phyloP scores from a whole-genome alignment of 2,329 filamentous ascomycete species.

The Paraphoma sp. region DNA sequence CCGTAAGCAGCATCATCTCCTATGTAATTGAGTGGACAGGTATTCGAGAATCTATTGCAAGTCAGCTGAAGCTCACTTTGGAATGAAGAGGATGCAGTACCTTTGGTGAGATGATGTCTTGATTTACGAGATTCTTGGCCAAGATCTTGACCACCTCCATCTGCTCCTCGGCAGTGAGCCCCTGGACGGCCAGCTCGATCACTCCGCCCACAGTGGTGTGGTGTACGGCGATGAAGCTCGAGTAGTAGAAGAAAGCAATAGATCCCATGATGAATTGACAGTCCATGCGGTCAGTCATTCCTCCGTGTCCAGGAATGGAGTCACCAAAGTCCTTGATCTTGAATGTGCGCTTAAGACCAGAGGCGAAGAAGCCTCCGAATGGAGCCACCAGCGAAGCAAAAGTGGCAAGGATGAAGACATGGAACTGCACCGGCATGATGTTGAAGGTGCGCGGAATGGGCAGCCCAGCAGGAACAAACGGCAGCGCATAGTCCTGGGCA shows the following conservation, averaged over 20 bases:
- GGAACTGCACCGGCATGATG: conserved; percentile 88
- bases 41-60: conserved; percentile 31
- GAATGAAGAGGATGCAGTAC: conserved; percentile 43
- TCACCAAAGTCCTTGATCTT: conserved; percentile 99
- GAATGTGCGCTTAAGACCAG: conserved; percentile 96
- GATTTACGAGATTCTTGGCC: conserved; percentile 69
- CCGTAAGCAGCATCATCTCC: conserved; percentile 21
- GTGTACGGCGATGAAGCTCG: conserved; percentile 92
- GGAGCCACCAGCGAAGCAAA: conserved; percentile 97
- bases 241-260: conserved; percentile 98
- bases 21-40: conserved; percentile 27
- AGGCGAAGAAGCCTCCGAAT: conserved; percentile 98
- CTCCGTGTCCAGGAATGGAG: conserved; percentile 95
- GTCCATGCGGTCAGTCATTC: conserved; percentile 99
- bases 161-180: conserved; percentile 87
- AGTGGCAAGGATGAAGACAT: conserved; percentile 86
- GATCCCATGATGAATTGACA: conserved; percentile 99
- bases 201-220: conserved; percentile 85
- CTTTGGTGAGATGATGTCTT: conserved; percentile 63
- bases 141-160: conserved; percentile 74
- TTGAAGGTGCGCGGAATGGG: conserved; percentile 75
- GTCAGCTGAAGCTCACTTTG: conserved; percentile 1
- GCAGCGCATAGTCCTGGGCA: conserved; percentile 75
- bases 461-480: conserved; percentile 47
- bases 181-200: conserved; percentile 89